Base-by-base conservation (phyloP, 192 early-diverging fungal species). In the Paraglomus occultum region DNA sequence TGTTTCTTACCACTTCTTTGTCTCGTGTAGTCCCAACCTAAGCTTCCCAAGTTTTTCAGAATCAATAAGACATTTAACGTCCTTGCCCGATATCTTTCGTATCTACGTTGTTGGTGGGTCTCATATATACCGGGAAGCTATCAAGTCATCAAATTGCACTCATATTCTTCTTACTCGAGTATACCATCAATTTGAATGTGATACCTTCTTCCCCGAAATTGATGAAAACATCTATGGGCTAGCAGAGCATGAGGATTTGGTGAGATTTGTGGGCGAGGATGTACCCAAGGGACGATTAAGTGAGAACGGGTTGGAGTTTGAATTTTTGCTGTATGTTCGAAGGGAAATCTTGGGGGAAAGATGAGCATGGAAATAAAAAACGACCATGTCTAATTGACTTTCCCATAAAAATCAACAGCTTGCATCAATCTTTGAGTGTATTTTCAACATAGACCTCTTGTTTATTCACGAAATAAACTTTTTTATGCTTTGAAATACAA, bases 81-180 rank as follows among this genome's bases (percentile, higher is more conserved):
- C 20, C 20, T 2, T 20, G 50, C 44, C 63, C 17, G 46, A 68
- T 20, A 51, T 76, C 49, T 74, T 59, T 40, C 83, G 84, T 14
- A 80, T 89, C n/a, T 95, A 91, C 76, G 72, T 94, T 48, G 91
- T 93, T 70, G 95, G 95, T 55, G 95, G 95, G 4, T 79, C 81
- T 15, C 74, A 85, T 40, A 75, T 95, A 31, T 97, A 97, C 74
- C 72, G 77, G 18, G 83, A 88, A 74, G 87, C 88, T 9, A 72
- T 97, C 22, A 74, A 73, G 8, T 84, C 84, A 43, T 67, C 82
- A 5, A 62, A 73, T 9, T 88, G 87, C 66, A 46, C 73, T 2
- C 81, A 84, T 53, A 81, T 97, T 46, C 79, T 92, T 17, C 67
- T 94, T 48, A 96, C 95, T 8, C 70, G 82, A 4, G 80, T 96